Evolutionary conservation across 768 basidiomycete species (phyloP).

Genomic region (Rhizopogon rudus): DNA sequence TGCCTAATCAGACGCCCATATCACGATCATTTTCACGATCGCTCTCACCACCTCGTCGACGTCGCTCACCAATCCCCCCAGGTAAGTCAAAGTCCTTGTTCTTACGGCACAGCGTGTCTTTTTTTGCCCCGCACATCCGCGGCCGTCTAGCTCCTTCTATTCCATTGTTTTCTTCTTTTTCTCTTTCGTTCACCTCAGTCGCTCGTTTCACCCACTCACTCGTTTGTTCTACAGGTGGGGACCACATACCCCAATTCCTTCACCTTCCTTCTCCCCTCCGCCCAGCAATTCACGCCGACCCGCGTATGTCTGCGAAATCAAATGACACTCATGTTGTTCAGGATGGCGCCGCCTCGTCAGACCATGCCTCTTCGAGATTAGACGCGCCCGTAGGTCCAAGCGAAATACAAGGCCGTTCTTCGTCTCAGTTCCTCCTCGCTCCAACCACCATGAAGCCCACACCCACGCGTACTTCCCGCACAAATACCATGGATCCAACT

Average conservation of each 20-base stretch:
- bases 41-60: constrained; percentile 21
- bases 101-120: background rate
- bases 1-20: constrained; percentile 12
- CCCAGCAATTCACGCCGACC: background rate
- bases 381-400: constrained; percentile 11
- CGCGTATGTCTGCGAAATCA: background rate
- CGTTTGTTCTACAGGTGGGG: background rate
- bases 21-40: constrained; percentile 24
- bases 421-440: constrained; percentile 6
- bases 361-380: constrained; percentile 11
- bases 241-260: background rate
- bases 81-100: background rate
- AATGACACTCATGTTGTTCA: constrained; percentile 8
- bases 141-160: background rate
- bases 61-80: constrained; percentile 10
- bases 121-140: background rate
- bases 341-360: constrained; percentile 11
- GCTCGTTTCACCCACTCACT: background rate
- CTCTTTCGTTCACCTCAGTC: background rate
- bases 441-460: constrained; percentile 13
- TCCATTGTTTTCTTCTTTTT: background rate
- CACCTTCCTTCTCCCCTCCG: background rate
- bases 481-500: constrained; percentile 18
- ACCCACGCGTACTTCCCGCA: constrained; percentile 13
- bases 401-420: constrained; percentile 5